Conservation (phyloP, 306 rosid species). For the Oemleria cerasiformis region DNA sequence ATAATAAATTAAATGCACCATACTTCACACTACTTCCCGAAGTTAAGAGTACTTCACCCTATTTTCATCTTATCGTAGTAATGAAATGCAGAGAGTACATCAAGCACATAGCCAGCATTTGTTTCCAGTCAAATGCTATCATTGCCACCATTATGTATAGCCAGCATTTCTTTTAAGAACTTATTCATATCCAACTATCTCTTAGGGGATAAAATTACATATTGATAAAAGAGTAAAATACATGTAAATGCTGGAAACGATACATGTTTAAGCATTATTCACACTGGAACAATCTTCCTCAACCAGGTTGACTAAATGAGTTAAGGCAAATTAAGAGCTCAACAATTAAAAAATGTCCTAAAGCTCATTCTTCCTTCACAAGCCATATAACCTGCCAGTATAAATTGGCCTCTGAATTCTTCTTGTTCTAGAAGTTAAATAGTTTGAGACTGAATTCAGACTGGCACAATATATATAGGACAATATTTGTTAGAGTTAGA, state of each 20-base stretch:
- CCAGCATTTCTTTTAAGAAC: not conserved
- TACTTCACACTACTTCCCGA: not conserved
- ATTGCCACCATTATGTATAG: not conserved
- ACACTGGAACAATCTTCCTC: too few relatives aligned
- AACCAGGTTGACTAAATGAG: not conserved
- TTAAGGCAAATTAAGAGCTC: not conserved
- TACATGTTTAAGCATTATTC: not conserved
- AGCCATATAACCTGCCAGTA: not conserved
- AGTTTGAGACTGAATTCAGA: slow-evolving; percentile 2
- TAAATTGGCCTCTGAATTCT: not conserved
- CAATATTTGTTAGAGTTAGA: not conserved
- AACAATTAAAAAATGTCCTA: not conserved
- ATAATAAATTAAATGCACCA: too few relatives aligned
- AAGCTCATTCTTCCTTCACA: not conserved
- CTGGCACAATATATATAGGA: not conserved
- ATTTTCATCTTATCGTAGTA: not conserved
- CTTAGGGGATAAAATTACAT: not conserved
- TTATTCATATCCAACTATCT: not conserved
- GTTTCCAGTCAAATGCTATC: not conserved
- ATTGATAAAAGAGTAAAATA: not conserved
- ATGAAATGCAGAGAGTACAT: not conserved
- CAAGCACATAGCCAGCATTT: not conserved
- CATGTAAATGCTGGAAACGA: not conserved
- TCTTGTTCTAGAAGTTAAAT: not conserved
- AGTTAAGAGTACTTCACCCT: not conserved